Evolutionary conservation across 192 early-diverging fungal species (phyloP).

Genomic region (Gamsiella multidivaricata): DNA sequence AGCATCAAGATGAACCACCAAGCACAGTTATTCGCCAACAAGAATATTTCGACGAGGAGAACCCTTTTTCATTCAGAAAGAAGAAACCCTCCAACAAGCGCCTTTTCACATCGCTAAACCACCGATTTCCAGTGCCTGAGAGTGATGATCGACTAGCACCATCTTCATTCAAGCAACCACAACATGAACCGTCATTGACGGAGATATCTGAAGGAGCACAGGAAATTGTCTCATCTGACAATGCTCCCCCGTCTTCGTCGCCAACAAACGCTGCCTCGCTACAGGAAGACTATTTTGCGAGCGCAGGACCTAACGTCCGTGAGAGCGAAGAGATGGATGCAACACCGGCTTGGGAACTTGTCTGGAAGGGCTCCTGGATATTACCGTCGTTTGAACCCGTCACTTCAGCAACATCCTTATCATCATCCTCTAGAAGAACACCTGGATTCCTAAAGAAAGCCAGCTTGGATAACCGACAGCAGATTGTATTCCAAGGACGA

Average conservation of each 20-base stretch:
- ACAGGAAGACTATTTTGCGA: no score
- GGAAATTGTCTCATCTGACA: no score
- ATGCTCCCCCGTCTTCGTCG: no score
- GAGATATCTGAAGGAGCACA: no score
- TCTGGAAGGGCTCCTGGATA: slow-evolving; percentile 45
- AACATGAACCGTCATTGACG: no score
- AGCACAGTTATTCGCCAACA: neutral
- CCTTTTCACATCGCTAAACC: no score
- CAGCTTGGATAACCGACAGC: slow-evolving; percentile 11
- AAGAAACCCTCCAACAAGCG: neutral
- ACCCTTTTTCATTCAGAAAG: slow-evolving; percentile 20
- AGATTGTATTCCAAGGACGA: slow-evolving; percentile 14
- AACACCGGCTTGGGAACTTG: slow-evolving; percentile 12
- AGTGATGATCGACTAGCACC: no score
- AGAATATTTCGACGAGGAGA: slow-evolving; percentile 15
- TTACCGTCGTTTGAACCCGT: slow-evolving; percentile 26
- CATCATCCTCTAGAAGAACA: neutral
- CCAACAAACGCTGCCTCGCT: no score
- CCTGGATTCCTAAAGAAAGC: slow-evolving; percentile 13
- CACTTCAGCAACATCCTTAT: neutral
- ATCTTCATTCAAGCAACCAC: neutral
- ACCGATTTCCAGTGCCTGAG: no score
- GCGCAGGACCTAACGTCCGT: neutral
- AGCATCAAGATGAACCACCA: neutral
- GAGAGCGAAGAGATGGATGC: neutral